Base-by-base conservation (phyloP, 495 filamentous ascomycete species). In the Daldinia childiae region DNA sequence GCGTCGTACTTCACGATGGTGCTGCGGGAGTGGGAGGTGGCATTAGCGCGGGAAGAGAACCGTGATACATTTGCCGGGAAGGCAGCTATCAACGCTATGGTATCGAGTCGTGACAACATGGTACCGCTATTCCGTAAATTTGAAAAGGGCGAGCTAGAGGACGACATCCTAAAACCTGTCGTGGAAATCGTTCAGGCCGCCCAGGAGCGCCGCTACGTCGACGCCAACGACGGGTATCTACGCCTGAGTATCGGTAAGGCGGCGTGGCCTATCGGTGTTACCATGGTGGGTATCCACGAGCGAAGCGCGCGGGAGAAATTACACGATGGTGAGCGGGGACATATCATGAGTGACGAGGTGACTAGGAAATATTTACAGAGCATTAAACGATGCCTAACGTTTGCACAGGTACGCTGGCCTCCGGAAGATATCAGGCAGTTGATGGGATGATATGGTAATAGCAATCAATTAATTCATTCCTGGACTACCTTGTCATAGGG, bases 221-320 rank as follows among this genome's bases (percentile, higher is more conserved):
- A 97, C 80, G 95, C 95, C 21, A 98, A 98, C 75, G 94, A 99
- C 77, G 93, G 93, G 1, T 99, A 98, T 78, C 80, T 99, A 56
- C 84, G 92, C 36, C 80, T 98, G 63, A 97, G 93, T 80, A 99
- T 99, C 78, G 95, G 95, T 60, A 99, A 99, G 86, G 96, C 95
- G 79, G 95, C 95, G 24, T 99, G 95, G 95, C 95, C 95, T 29
- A 99, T 99, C 78, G 95, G 95, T 81, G 95, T 99, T 30, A 99
- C 95, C 74, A 98, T 98, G 95, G 95, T 99, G 69, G 95, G 95
- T 84, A 99, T 99, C 76, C 95, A 99, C 87, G 95, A 98, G 82
- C 89, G 95, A 68, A 93, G 90, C 51, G 95, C 95, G 6, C 87
- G 95, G 39, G 95, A 99, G 81, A 98, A 98, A 82, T 83, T 99